phyloP scores from a whole-genome alignment of 2,329 filamentous ascomycete genomes.

The Colletotrichum falcatum region DNA sequence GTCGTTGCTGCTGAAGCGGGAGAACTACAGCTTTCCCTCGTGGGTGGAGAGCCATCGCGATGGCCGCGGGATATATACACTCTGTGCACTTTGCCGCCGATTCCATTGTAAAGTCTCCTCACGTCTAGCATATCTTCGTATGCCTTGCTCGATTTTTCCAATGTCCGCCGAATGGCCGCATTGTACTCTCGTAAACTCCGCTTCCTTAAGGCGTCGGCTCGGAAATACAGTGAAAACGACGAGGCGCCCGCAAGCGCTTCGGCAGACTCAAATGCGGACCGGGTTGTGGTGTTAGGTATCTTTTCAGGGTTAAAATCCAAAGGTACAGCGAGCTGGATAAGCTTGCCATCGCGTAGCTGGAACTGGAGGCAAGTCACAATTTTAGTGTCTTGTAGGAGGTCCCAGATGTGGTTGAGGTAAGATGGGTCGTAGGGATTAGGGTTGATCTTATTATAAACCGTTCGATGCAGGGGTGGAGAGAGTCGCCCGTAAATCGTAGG shows the following conservation, averaged over 20 bases:
- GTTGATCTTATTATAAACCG: not conserved
- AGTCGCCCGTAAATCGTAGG: constrained; percentile 1
- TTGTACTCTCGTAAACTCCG: not conserved
- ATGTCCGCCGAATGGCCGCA: not conserved
- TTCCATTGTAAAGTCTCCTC: not conserved
- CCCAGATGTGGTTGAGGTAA: not conserved
- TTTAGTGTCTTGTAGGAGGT: not conserved
- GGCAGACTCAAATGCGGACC: not conserved
- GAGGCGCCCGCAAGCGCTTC: constrained; percentile 14
- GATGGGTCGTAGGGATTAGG: not conserved
- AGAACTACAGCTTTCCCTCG: not conserved
- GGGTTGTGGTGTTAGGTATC: not conserved
- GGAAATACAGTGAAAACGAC: constrained; percentile 23
- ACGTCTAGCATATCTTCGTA: not conserved
- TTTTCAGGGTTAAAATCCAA: not conserved
- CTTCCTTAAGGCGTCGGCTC: not conserved
- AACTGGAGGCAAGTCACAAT: constrained; percentile 13
- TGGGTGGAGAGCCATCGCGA: not conserved
- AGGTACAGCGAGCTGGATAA: constrained; percentile 6
- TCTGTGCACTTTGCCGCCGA: not conserved
- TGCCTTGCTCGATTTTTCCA: not conserved
- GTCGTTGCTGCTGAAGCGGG: constrained; percentile 5
- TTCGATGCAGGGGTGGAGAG: not conserved
- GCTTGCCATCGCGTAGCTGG: not conserved
- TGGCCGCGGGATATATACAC: not conserved